Evolutionary conservation across 192 early-diverging fungal genomes (phyloP).

Genomic region (Endogone sp.): DNA sequence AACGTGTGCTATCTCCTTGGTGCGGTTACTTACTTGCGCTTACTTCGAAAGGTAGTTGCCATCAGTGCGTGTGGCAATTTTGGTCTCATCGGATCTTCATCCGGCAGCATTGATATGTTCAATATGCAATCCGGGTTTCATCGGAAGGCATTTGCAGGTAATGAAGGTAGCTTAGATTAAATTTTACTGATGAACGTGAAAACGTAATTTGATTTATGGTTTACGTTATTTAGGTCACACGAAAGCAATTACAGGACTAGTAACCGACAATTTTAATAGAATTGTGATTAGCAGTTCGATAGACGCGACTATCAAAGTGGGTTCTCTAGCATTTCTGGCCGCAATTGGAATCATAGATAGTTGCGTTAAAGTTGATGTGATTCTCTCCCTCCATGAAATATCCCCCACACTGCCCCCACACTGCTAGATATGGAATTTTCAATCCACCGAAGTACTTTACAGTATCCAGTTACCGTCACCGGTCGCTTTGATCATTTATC

Average conservation of each 20-base stretch:
- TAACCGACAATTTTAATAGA: slow-evolving; percentile 68
- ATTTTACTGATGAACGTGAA: slow-evolving; percentile 4
- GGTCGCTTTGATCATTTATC: slow-evolving; percentile 56
- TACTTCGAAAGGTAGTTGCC: slow-evolving; percentile 42
- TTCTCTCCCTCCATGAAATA: too few relatives aligned
- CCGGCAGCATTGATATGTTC: slow-evolving; percentile 82
- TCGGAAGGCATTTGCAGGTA: slow-evolving; percentile 62
- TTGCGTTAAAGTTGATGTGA: too few relatives aligned
- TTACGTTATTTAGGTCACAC: slow-evolving; percentile 49
- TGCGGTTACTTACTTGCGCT: slow-evolving; percentile 8
- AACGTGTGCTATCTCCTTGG: too few relatives aligned
- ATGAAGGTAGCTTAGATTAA: slow-evolving; percentile 31
- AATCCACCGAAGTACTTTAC: slow-evolving; percentile 53
- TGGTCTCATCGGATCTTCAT: slow-evolving; percentile 78
- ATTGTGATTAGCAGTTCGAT: slow-evolving; percentile 72
- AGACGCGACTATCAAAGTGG: slow-evolving; percentile 76
- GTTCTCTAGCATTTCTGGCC: too few relatives aligned
- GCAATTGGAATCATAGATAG: too few relatives aligned
- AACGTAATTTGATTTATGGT: slow-evolving; percentile 4
- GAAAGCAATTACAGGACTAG: slow-evolving; percentile 79
- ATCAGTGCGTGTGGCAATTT: slow-evolving; percentile 93
- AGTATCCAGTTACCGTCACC: slow-evolving; percentile 65
- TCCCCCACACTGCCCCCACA: too few relatives aligned
- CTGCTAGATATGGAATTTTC: slow-evolving; percentile 82
- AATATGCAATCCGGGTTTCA: slow-evolving; percentile 93